Evolutionary conservation across 1,284 basidiomycete species (phyloP), one percentile per base, ranked within the genome.

Genomic region (Blastosporella zonata): DNA sequence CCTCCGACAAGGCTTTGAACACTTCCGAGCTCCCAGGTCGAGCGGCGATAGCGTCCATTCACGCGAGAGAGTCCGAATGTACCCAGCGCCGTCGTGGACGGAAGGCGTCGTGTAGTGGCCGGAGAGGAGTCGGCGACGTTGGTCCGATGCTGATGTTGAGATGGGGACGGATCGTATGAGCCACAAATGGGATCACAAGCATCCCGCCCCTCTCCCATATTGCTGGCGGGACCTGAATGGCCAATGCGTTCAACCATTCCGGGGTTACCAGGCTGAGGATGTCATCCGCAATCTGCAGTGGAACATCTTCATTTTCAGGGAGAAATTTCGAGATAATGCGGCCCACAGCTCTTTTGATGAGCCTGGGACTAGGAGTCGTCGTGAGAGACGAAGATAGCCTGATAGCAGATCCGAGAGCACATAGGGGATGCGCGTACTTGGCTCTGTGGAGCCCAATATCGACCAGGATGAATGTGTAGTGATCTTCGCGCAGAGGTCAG

Each of bases 21-120:
- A 90, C 86, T 0, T 75, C 67, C 0, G 90, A 91, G 7, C 81
- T 79, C 3, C 85, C 85, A 0, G 90, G 59, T 93, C 81, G 4
- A 97, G 66, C 0, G 93, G 82, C 0, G 75, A 67, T 46, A 89
- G 73, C 1, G 80, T 66, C 91, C 93, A 97, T 61, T 92, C 88
- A 3, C 67, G 65, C 0, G 71, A 56, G 1, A 93, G 65, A 0
- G 75, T 0, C 86, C 78, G 35, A 59, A 62, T 3, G 60, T 60
- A 9, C 53, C 57, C n/a, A 70, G 55, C 4, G 57, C 46, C 2
- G 63, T 63, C 4, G 63, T 54, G 1, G 75, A 63, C 0, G 81
- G 76, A 20, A 83, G 70, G 28, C 80, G 73, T 41, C 76, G 75
- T 0, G 84, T 85, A 3, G 77, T 78, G 10, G 74, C 66, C 1